Conservation (phyloP, 2,329 filamentous ascomycete genomes). For the Talaromyces sp. region DNA sequence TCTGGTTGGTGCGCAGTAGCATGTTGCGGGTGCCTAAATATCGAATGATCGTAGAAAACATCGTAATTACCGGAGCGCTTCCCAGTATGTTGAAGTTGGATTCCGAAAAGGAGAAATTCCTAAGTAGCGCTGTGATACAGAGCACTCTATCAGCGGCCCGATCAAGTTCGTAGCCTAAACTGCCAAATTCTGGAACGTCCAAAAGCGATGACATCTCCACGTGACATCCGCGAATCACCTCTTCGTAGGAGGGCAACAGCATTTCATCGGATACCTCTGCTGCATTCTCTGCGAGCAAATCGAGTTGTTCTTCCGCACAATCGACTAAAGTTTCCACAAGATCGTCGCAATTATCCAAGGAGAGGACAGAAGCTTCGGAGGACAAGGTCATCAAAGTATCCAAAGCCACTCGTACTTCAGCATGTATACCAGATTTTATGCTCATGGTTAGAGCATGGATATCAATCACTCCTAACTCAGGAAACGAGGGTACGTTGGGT, state of each 20-base stretch:
- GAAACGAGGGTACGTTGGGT: conserved; percentile 70
- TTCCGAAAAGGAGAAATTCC: conserved; percentile 85
- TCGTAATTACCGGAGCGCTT: conserved; percentile 74
- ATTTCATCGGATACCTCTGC: conserved; percentile 85
- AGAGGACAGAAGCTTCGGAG: conserved; percentile 62
- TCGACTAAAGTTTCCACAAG: conserved; percentile 84
- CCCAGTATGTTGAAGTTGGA: conserved; percentile 75
- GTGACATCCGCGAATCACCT: conserved; percentile 75
- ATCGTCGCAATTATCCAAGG: conserved; percentile 77
- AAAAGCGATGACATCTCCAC: conserved; percentile 70
- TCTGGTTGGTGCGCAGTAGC: conserved; percentile 75
- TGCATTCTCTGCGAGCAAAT: conserved; percentile 78
- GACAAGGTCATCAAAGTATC: conserved; percentile 77
- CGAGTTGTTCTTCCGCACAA: conserved; percentile 84
- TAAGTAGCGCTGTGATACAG: conserved; percentile 85
- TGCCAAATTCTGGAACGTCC: conserved; percentile 72
- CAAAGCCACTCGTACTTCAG: conserved; percentile 84
- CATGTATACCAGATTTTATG: conserved; percentile 83
- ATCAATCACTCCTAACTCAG: conserved; percentile 84
- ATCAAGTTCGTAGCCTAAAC: conserved; percentile 75
- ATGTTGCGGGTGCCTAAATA: conserved; percentile 87
- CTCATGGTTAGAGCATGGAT: conserved; percentile 86
- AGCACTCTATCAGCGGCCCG: conserved; percentile 82
- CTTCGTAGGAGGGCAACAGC: conserved; percentile 80
- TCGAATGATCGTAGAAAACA: conserved; percentile 78